Conservation (phyloP, 305 asterid species). For the Plantago lanceolata region DNA sequence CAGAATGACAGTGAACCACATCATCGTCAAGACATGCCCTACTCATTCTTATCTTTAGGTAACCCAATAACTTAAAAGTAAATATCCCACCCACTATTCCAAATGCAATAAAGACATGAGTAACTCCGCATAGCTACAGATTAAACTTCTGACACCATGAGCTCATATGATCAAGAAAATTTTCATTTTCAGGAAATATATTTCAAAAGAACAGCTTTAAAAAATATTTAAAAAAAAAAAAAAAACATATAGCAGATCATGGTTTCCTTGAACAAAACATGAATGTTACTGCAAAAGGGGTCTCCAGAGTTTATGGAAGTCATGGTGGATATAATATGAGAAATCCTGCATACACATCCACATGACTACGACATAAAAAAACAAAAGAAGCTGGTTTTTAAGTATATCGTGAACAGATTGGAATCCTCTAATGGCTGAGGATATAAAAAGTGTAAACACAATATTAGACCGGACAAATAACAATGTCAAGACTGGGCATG, state of each 20-base stretch:
- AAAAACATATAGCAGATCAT: neutral
- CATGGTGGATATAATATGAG: neutral
- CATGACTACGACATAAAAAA: conserved; percentile 8
- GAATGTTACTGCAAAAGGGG: neutral
- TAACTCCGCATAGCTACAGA: conserved; percentile 6
- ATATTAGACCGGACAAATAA: neutral
- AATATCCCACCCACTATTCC: conserved; percentile 1
- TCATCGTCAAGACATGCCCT: conserved; percentile 5
- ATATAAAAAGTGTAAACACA: neutral
- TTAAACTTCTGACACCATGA: conserved; percentile 5
- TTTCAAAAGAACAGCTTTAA: neutral
- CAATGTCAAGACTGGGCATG: neutral
- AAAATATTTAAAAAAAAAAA: neutral
- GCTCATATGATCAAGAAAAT: neutral
- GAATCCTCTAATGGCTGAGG: neutral
- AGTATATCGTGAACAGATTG: neutral
- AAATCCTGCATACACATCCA: conserved; percentile 3
- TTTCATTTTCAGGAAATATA: neutral
- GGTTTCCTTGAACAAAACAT: neutral
- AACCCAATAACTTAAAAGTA: conserved; percentile 7
- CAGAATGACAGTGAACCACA: neutral
- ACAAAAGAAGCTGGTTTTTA: neutral
- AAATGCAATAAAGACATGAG: conserved; percentile 4
- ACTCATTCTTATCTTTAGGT: neutral
- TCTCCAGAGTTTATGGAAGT: neutral